Evolutionary conservation across 176 grass and related monocot species (phyloP).

Genomic region (Triticum turgidum): DNA sequence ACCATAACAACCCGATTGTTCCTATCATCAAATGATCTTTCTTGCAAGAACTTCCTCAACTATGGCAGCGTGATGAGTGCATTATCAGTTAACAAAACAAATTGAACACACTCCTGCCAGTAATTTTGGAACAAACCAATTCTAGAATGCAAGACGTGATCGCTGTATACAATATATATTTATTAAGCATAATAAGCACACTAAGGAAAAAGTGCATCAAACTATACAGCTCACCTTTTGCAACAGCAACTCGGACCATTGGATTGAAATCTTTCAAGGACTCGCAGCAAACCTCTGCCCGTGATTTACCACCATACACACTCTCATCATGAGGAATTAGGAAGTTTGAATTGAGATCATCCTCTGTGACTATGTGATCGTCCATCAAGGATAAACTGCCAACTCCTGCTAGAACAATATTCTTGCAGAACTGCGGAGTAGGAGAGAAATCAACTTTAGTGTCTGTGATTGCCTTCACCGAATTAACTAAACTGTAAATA

Average conservation of each 20-base stretch:
- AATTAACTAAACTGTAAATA: constrained; percentile 1
- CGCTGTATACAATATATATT: background rate
- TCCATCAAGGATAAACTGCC: constrained; percentile 95
- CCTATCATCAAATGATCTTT: constrained; percentile 15
- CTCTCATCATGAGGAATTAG: constrained; percentile 73
- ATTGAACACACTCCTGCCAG: background rate
- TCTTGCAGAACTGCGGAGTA: constrained; percentile 89
- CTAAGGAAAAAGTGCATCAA: constrained; percentile 1
- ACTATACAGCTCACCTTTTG: constrained; percentile 57
- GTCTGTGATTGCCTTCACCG: background rate
- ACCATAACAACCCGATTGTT: background rate
- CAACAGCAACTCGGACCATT: constrained; percentile 69
- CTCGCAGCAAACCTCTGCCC: constrained; percentile 67
- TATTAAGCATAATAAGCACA: constrained; percentile 5
- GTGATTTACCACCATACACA: constrained; percentile 61
- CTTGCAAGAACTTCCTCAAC: background rate
- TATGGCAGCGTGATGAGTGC: background rate
- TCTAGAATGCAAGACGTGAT: background rate
- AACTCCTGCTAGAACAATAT: constrained; percentile 97
- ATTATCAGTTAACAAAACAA: background rate
- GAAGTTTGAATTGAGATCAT: constrained; percentile 76
- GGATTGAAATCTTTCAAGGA: constrained; percentile 91
- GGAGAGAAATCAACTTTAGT: constrained; percentile 16
- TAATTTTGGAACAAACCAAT: background rate
- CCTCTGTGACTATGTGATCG: constrained; percentile 58